Conservation (phyloP, 257 asterid species). For the Anisodus acutangulus region DNA sequence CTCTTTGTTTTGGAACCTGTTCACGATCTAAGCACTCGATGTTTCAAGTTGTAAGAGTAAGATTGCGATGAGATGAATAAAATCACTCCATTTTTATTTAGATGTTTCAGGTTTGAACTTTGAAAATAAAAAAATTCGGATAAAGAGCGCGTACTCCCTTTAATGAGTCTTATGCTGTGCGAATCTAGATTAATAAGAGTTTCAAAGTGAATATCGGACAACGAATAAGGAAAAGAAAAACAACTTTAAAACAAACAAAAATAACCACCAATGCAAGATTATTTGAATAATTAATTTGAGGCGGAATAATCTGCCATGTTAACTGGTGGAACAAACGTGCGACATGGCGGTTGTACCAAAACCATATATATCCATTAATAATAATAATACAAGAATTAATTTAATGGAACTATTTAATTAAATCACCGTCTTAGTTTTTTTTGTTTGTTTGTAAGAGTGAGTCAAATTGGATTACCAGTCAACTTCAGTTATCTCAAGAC, state of each 20-base stretch:
- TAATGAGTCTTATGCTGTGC: too few relatives aligned
- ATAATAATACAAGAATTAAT: not conserved
- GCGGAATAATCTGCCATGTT: not conserved
- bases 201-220: not conserved
- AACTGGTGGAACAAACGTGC: not conserved
- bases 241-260: not conserved
- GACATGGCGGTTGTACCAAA: not conserved
- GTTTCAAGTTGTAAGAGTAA: too few relatives aligned
- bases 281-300: not conserved
- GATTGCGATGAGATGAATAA: too few relatives aligned
- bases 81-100: not conserved
- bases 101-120: not conserved
- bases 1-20: too few relatives aligned
- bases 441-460: not conserved
- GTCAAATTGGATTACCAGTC: not conserved
- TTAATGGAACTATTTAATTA: not conserved
- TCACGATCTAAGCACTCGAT: too few relatives aligned
- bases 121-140: too few relatives aligned
- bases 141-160: too few relatives aligned
- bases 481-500: slow-evolving; percentile 5
- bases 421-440: not conserved
- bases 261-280: not conserved
- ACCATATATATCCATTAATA: too few relatives aligned
- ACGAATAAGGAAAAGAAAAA: not conserved
- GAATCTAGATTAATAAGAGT: not conserved